Base-by-base conservation (phyloP, 2,329 filamentous ascomycete species). In the Fusarium oxysporum region DNA sequence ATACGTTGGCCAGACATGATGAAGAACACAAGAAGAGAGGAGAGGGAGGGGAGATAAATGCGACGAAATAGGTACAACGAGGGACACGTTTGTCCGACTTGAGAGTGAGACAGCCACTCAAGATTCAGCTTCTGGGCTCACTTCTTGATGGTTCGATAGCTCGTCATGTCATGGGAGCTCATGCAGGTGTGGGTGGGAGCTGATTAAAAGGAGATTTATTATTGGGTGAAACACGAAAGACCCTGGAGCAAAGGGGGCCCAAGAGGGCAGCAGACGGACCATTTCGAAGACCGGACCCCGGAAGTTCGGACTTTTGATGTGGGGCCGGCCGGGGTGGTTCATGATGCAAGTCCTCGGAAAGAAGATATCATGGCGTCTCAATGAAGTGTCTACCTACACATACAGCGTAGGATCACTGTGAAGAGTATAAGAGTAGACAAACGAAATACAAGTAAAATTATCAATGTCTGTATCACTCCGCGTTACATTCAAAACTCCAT, bases 1-100 rank as follows among this genome's bases (percentile, higher is more conserved):
- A 76, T 51, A 38, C 68, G 72, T 30, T 73, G 55, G 19, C 76
- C 66, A 44, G 70, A 58, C 76, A 78, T 78, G 73, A 57, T 65
- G 55, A 32, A 41, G 62, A 43, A 58, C 56, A 51, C 32, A 10
- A 61, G 50, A 48, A 53, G 23, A 44, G 30, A 25, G 43, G 48
- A 43, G 16, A 47, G 17, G 37, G 13, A 33, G 12, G 56, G n/a
- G 41, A 35, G 54, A 51, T 37, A 35, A 38, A 41, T 37, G 38
- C 35, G 47, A 50, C 44, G 43, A 55, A 54, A 56, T 19, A 50
- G 41, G 19, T 41, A 63, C 33, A 51, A 51, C 53, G 57, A 73
- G 35, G 60, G 37, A 44, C 54, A 70, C 61, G 70, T 65, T 50
- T 70, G 70, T 73, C 70, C 53, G 32, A 50, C 48, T 68, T 32